Base-by-base conservation (phyloP, 78 protist species). In the Trichosphaerium sp. region DNA sequence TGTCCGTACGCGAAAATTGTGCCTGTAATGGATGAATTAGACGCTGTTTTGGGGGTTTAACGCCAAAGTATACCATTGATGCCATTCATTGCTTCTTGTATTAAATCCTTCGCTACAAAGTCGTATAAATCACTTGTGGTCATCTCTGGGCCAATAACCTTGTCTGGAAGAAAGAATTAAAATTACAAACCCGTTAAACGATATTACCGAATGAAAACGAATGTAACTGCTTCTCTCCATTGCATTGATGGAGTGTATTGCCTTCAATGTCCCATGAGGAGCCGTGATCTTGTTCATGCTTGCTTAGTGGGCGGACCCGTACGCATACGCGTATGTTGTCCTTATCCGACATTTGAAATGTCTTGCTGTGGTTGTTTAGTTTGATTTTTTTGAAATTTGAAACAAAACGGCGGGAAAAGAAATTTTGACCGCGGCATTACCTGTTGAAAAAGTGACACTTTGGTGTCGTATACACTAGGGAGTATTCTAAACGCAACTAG, bases 1-100 rank as follows among this genome's bases (percentile, higher is more conserved):
- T 79, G 85, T 3, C 88, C 74, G 25, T 83, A 83, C 31, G 88
- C 84, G 14, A 83, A 54, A 21, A 83, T 72, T 4, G 88, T 78
- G 32, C 85, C 84, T 32, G 63, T 38, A 49, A 25, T 25, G 48
- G 25, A 7, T 29, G 28, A 10, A 12, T 3, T 31, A 40, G 26
- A 39, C 14, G n/a, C 18, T 10, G 21, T 14, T 11, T 2, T 1
- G 3, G 1, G 10, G 14, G 2, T 69, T 39, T 72, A 54, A 26
- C 71, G 60, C 59, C 61, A 69, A 3, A 44, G 49, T n/a, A 73
- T 71, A 67, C 88, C 85, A 41, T 82, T 82, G 29, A 82, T 69
- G 18, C 88, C 88, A 15, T 62, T 31, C 14, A 82, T 26, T 18
- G 83, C 44, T 4, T 71, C 42, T 4, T 37, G 26, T 7, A 82